Evolutionary conservation across 176 grass and related monocot genomes (phyloP), one percentile per base, ranked within the genome.

Genomic region (Oryza longistaminata): DNA sequence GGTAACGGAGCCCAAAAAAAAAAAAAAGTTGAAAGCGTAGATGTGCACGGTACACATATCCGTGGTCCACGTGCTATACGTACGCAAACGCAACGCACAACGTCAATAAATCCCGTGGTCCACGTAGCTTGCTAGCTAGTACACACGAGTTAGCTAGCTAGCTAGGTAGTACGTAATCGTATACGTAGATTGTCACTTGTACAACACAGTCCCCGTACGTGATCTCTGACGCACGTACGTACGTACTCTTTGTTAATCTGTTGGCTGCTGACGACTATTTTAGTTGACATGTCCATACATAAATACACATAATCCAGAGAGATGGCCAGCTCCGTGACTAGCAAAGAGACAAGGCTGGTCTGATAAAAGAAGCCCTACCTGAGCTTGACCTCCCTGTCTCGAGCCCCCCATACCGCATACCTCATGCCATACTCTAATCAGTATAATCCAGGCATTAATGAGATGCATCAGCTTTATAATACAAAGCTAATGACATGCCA

Each of bases 361-460:
- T 83, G 88, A 79, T 83, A 83, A 87, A 90, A 80, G 15, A 83
- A 87, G 9, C 39, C 39, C 42, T 67, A 27, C 27, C 2, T 49
- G 84, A 42, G 68, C 68, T 82, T 87, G 88, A 79, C 88, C 60
- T 48, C 61, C 3, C 17, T 83, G 61, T 73, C 84, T 90, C 88
- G 84, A 90, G 88, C 88, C 80, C 73, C 88, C 70, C 60, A 11
- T 46, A 35, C 61, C 29, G 69, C 14, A 61, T 61, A 22, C 55
- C 37, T 60, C 9, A 26, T 6, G 24, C 33, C 73, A 74, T 53
- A 66, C 61, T 61, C 73, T 90, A 86, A 60, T 83, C 80, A 82
- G 16, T 55, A 55, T 2, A 2, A 55, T 65, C 13, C 6, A 34
- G 34, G 64, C 6, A 19, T 79, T 55, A 75, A 64, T 75, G 50